Evolutionary conservation across 805 yeast species (phyloP).

Genomic region (Debaryomyces hansenii): DNA sequence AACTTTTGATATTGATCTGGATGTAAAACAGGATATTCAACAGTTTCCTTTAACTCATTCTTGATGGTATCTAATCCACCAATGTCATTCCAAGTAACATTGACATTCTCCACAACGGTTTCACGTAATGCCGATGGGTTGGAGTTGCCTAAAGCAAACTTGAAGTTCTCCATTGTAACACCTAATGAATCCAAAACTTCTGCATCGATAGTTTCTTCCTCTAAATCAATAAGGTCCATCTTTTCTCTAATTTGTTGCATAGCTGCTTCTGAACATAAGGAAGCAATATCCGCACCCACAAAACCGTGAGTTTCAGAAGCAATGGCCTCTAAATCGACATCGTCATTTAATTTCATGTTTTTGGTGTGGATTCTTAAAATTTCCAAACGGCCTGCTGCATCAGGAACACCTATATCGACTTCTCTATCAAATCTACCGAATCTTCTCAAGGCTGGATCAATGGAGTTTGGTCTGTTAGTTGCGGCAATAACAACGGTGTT

Average conservation of each 20-base stretch:
- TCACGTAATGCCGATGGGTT: conserved; percentile 99
- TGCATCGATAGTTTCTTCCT: conserved; percentile 95
- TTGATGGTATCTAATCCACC: conserved; percentile 97
- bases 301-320: conserved; percentile 99
- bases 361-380: conserved; percentile 96
- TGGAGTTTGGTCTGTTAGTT: conserved; percentile 83
- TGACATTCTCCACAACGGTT: conserved; percentile 97
- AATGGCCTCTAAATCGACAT: conserved; percentile 92
- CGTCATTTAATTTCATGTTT: conserved; percentile 95
- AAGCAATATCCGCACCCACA: conserved; percentile 98
- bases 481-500: conserved; percentile 99
- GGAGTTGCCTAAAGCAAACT: conserved; percentile 95
- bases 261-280: conserved; percentile 99
- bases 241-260: conserved; percentile 99
- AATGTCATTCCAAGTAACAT: conserved; percentile 98
- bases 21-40: conserved; percentile 97
- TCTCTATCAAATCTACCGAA: conserved; percentile 86
- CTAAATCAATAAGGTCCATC: conserved; percentile 96
- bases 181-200: conserved; percentile 95
- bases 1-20: conserved; percentile 98
- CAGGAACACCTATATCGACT: conserved; percentile 91
- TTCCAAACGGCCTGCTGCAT: conserved; percentile 97
- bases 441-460: conserved; percentile 83
- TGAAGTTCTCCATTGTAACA: conserved; percentile 98
- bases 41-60: conserved; percentile 97